These are phyloP conservation scores for Middelhovenomyces tepae DNA, from an alignment of 805 yeast species.

Conservation along the genomic window DNA sequence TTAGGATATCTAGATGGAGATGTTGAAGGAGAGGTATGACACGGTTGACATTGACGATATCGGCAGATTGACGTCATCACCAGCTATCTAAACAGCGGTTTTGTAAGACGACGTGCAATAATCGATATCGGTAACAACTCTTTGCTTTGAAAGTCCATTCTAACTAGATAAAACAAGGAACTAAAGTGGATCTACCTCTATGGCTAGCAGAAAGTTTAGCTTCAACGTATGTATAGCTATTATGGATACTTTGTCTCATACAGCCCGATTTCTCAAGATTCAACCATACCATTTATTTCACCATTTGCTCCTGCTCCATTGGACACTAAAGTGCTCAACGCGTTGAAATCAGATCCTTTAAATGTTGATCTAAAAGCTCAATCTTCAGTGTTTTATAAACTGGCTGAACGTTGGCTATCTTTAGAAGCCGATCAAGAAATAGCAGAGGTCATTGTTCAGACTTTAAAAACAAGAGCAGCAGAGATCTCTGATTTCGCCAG, in stretches of 20 bases:
- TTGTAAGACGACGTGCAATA: slow-evolving; percentile 2
- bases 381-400: slow-evolving; percentile 55
- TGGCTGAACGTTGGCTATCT: slow-evolving; percentile 70
- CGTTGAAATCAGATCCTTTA: slow-evolving; percentile 64
- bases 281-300: slow-evolving; percentile 47
- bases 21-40: slow-evolving; percentile 45
- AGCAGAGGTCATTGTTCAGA: slow-evolving; percentile 35
- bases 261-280: slow-evolving; percentile 14
- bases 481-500: slow-evolving; percentile 65
- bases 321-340: slow-evolving; percentile 58
- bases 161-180: slow-evolving; percentile 40
- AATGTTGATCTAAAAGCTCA: slow-evolving; percentile 60
- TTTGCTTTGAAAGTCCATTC: background rate
- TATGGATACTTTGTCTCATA: background rate
- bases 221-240: slow-evolving; percentile 28
- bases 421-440: slow-evolving; percentile 61
- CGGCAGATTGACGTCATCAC: background rate
- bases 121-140: background rate
- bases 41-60: background rate
- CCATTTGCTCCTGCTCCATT: slow-evolving; percentile 66
- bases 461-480: slow-evolving; percentile 58
- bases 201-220: slow-evolving; percentile 86
- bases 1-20: slow-evolving; percentile 81
- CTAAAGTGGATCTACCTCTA: slow-evolving; percentile 70
- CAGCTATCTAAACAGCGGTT: too few species aligned